phyloP scores from a whole-genome alignment of 345 rosid genomes.

The Populus alba region DNA sequence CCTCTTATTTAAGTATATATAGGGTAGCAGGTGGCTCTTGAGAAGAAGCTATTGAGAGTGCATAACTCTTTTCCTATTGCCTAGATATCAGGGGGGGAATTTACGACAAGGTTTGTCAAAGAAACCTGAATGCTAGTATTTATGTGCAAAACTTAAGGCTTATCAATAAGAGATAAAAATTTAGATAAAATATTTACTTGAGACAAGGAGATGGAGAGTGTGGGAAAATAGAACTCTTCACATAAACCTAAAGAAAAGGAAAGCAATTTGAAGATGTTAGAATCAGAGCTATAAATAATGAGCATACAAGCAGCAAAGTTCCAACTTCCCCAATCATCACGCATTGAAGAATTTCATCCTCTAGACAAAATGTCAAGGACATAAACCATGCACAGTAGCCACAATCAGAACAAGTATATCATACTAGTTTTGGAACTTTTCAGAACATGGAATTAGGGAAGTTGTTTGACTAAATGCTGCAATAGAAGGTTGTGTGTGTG shows the following conservation, averaged over 20 bases:
- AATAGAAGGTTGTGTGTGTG: too few relatives aligned
- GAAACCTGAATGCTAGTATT: background rate
- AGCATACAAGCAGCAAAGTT: background rate
- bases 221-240: constrained; percentile 68
- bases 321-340: background rate
- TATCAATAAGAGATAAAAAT: background rate
- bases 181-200: constrained; percentile 43
- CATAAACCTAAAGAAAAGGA: constrained; percentile 52
- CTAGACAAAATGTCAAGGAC: background rate
- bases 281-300: background rate
- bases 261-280: constrained; percentile 7
- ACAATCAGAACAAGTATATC: background rate
- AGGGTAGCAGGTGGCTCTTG: too few relatives aligned
- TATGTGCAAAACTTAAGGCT: background rate
- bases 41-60: too few relatives aligned
- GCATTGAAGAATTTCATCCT: background rate
- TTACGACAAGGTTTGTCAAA: background rate
- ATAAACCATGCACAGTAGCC: background rate
- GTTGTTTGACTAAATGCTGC: too few relatives aligned
- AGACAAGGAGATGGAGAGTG: constrained; percentile 84
- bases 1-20: too few relatives aligned
- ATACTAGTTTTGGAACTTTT: background rate
- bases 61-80: too few relatives aligned
- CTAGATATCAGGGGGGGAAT: too few relatives aligned
- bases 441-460: background rate